phyloP scores from a whole-genome alignment of 1,284 basidiomycete genomes.

The Pterula multifida region DNA sequence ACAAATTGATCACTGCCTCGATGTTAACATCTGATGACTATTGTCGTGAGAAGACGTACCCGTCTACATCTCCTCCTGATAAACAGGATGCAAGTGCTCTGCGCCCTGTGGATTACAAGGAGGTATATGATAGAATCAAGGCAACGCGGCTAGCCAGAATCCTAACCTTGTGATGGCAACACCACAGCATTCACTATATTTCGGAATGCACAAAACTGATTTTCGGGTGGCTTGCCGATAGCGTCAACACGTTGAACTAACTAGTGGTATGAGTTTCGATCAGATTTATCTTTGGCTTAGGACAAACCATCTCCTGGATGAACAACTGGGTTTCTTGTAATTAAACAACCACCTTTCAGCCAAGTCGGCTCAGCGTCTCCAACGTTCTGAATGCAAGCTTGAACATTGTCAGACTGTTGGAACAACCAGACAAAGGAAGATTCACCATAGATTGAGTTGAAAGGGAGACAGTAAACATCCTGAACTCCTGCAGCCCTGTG shows the following conservation, averaged over 20 bases:
- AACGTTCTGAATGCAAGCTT: slow-evolving; percentile 44
- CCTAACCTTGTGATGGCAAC: slow-evolving; percentile 55
- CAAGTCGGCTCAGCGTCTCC: slow-evolving; percentile 33
- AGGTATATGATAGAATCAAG: no score
- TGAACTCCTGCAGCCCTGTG: slow-evolving; percentile 35
- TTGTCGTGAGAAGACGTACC: slow-evolving; percentile 5
- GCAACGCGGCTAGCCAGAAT: no score
- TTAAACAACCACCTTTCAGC: slow-evolving; percentile 43
- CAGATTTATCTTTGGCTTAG: no score
- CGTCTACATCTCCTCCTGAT: slow-evolving; percentile 24
- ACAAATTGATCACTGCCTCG: slow-evolving; percentile 44
- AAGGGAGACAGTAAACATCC: slow-evolving; percentile 39
- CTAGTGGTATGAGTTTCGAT: not conserved
- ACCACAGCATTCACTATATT: slow-evolving; percentile 64
- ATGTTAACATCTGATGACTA: no score
- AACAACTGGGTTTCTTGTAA: slow-evolving; percentile 55
- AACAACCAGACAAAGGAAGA: not conserved
- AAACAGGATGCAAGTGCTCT: slow-evolving; percentile 58
- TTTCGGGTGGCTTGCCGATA: slow-evolving; percentile 55
- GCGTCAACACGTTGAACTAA: slow-evolving; percentile 60
- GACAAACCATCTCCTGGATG: slow-evolving; percentile 59
- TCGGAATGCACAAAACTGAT: slow-evolving; percentile 43
- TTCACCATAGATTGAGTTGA: slow-evolving; percentile 50
- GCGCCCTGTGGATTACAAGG: no score
- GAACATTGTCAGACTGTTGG: not conserved